Conservation (phyloP, 768 basidiomycete species). For the Lactifluus subvellereus region DNA sequence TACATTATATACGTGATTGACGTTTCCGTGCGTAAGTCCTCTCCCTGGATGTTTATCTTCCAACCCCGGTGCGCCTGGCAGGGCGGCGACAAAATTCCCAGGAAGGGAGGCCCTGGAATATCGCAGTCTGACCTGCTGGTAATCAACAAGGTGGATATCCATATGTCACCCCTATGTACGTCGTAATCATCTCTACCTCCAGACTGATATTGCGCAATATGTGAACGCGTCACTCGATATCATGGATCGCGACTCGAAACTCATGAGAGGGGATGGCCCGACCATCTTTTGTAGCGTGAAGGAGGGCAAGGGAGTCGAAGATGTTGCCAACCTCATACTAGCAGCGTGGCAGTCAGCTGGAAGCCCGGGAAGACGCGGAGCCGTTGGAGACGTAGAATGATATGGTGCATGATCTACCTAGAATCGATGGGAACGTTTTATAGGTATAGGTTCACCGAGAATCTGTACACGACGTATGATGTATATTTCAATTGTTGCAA, state of each 20-base stretch:
- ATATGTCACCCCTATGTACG: background rate
- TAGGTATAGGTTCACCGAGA: background rate
- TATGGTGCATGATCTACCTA: background rate
- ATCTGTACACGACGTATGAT: background rate
- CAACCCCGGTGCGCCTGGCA: slow-evolving; percentile 27
- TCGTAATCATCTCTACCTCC: background rate
- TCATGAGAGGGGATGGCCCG: slow-evolving; percentile 93
- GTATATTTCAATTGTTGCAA: background rate
- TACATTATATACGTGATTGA: slow-evolving; percentile 95
- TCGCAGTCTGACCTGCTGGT: slow-evolving; percentile 92
- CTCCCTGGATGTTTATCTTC: background rate
- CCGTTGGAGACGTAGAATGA: slow-evolving; percentile 20
- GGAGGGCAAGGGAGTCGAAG: slow-evolving; percentile 70
- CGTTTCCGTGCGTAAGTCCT: slow-evolving; percentile 52
- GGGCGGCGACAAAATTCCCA: slow-evolving; percentile 98
- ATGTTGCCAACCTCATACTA: slow-evolving; percentile 73
- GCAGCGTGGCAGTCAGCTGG: slow-evolving; percentile 86
- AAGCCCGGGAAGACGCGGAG: slow-evolving; percentile 55
- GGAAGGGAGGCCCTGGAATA: slow-evolving; percentile 97
- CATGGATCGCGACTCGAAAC: slow-evolving; percentile 88
- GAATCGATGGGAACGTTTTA: background rate
- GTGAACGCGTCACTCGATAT: slow-evolving; percentile 91
- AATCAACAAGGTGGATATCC: slow-evolving; percentile 75
- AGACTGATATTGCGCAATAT: slow-evolving; percentile 92
- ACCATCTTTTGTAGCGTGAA: slow-evolving; percentile 88